Evolutionary conservation across 306 rosid genomes (phyloP).

Genomic region (Cucurbita moschata): DNA sequence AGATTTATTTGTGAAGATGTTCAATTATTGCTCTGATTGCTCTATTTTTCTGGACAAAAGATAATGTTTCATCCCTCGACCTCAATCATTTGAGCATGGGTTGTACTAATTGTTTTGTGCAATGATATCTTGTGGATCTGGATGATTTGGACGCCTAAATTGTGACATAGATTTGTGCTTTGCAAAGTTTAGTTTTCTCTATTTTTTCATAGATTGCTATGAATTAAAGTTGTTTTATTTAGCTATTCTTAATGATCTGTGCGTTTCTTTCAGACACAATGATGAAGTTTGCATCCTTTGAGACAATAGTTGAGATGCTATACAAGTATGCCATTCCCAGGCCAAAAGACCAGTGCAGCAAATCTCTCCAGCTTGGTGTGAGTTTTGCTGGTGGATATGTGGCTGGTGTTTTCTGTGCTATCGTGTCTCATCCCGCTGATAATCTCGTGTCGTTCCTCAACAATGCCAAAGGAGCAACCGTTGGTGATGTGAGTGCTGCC

Average conservation of each 20-base stretch:
- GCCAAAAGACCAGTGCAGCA: slow-evolving; percentile 81
- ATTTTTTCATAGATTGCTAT: not conserved
- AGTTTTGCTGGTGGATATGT: slow-evolving; percentile 92
- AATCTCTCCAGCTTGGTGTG: slow-evolving; percentile 73
- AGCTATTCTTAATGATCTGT: not conserved
- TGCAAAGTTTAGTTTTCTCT: not conserved
- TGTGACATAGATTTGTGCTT: not conserved
- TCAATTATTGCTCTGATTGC: not conserved
- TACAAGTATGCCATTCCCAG: slow-evolving; percentile 65
- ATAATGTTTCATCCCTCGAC: not conserved
- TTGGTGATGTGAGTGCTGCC: slow-evolving; percentile 72
- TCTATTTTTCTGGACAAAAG: not conserved
- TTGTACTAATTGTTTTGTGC: not conserved
- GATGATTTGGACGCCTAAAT: not conserved
- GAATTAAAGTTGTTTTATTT: not conserved
- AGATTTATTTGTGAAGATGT: not conserved
- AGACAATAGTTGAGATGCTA: slow-evolving; percentile 69
- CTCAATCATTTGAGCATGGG: not conserved
- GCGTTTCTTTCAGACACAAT: slow-evolving; percentile 53
- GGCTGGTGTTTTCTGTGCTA: slow-evolving; percentile 86
- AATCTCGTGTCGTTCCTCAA: slow-evolving; percentile 91
- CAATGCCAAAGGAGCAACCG: slow-evolving; percentile 97
- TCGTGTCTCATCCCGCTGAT: slow-evolving; percentile 96
- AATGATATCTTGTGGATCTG: not conserved
- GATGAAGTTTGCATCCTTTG: slow-evolving; percentile 95